A percentile compares a stretch with the other conserved stretches of the same genome.
phyloP scores from a whole-genome alignment of 1,139 yeast genomes.

The Hyphopichia fennica region DNA sequence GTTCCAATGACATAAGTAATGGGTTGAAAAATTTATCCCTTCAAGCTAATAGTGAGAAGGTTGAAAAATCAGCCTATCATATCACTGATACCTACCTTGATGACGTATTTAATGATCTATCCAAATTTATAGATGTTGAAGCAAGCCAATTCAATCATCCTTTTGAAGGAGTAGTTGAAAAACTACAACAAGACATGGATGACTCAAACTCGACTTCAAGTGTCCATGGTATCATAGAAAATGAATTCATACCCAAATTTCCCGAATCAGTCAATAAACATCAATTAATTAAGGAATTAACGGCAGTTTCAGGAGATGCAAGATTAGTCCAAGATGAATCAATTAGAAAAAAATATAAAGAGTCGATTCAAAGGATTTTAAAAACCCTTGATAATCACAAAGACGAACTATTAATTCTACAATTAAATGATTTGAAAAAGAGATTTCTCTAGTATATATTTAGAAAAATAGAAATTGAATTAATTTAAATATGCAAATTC shows the following conservation, averaged over 20 bases:
- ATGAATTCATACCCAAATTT: slow-evolving; percentile 3
- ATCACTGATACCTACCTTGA: slow-evolving; percentile 23
- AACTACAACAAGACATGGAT: slow-evolving; percentile 14
- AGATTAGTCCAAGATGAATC: slow-evolving; percentile 4
- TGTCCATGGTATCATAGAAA: slow-evolving; percentile 17
- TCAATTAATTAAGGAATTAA: slow-evolving; percentile 18
- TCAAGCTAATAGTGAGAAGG: neutral
- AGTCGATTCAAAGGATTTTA: slow-evolving; percentile 16
- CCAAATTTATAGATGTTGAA: slow-evolving; percentile 23
- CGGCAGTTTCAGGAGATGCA: slow-evolving; percentile 12
- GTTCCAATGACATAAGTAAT: neutral
- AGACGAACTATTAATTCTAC: slow-evolving; percentile 25
- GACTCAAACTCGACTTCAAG: slow-evolving; percentile 25
- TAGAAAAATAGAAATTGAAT: neutral
- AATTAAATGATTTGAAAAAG: slow-evolving; percentile 21
- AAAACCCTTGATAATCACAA: slow-evolving; percentile 14
- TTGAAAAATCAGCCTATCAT: neutral
- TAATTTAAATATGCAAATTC: neutral
- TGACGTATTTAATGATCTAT: slow-evolving; percentile 25
- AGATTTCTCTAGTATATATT: slow-evolving; percentile 4
- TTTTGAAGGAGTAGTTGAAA: slow-evolving; percentile 28
- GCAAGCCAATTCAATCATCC: slow-evolving; percentile 24
- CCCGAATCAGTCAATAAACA: slow-evolving; percentile 15
- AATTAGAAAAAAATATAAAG: slow-evolving; percentile 7
- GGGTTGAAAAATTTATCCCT: neutral